These are phyloP conservation scores for Jamesozyma gamospora DNA, from an alignment of 805 yeast species.

Conservation along the genomic window DNA sequence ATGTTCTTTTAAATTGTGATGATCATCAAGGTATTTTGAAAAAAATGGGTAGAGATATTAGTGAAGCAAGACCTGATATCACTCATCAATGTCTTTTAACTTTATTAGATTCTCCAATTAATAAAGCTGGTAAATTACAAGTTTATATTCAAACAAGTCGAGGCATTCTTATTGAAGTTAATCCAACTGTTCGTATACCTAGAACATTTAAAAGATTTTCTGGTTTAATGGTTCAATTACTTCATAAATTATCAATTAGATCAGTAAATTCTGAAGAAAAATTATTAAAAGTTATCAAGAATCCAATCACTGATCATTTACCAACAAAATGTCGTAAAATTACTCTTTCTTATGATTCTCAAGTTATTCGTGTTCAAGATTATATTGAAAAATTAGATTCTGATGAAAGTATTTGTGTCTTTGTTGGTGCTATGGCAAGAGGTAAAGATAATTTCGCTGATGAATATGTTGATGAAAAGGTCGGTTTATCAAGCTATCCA, in stretches of 20 bases:
- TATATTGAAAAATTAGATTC: constrained; percentile 68
- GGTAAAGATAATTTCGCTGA: constrained; percentile 97
- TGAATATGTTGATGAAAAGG: constrained; percentile 91
- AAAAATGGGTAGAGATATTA: constrained; percentile 94
- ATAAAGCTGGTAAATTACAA: constrained; percentile 93
- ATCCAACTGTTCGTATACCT: constrained; percentile 94
- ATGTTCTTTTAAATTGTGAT: constrained; percentile 89
- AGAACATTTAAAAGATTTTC: constrained; percentile 96
- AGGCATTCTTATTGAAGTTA: constrained; percentile 90
- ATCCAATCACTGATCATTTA: constrained; percentile 92
- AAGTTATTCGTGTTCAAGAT: constrained; percentile 79
- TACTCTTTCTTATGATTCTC: constrained; percentile 87
- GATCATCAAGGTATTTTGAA: constrained; percentile 94
- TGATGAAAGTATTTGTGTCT: constrained; percentile 92
- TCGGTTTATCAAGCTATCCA: constrained; percentile 92
- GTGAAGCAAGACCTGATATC: constrained; percentile 98
- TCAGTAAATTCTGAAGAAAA: constrained; percentile 94
- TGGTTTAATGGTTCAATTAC: constrained; percentile 93
- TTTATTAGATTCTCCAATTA: constrained; percentile 90
- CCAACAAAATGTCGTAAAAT: constrained; percentile 93
- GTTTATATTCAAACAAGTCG: constrained; percentile 94
- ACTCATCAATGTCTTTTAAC: constrained; percentile 96
- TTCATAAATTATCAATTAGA: constrained; percentile 86
- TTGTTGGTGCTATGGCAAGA: constrained; percentile 99
- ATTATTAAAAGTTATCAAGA: constrained; percentile 85